Conservation (phyloP, 345 rosid genomes). For the Nephelium lappaceum region DNA sequence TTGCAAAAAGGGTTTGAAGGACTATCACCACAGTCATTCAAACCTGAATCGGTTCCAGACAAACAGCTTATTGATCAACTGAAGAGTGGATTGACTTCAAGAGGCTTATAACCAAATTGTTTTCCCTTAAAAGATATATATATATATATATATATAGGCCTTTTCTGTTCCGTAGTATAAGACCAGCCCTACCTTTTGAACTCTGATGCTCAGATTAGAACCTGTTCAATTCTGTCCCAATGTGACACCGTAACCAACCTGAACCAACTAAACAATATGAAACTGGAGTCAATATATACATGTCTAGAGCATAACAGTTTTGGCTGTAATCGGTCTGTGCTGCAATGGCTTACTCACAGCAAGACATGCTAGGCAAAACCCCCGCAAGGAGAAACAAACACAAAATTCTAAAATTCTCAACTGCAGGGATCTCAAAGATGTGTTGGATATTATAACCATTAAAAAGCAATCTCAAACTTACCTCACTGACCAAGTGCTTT, state of each 20-base stretch:
- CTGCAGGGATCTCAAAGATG: background rate
- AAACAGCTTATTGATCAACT: no score
- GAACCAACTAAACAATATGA: background rate
- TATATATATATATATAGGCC: background rate
- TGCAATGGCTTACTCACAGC: background rate
- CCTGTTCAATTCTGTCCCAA: background rate
- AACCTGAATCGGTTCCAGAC: background rate
- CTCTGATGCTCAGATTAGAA: background rate
- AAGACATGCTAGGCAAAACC: background rate
- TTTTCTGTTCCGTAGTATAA: background rate
- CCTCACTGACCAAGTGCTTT: constrained; percentile 20
- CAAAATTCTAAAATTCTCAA: background rate
- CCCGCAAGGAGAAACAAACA: background rate
- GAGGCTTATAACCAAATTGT: no score
- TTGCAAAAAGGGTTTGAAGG: background rate
- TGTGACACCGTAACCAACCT: background rate
- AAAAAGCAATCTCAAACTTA: constrained; percentile 3
- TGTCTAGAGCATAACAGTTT: background rate
- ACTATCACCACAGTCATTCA: background rate
- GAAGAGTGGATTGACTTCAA: no score
- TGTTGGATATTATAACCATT: background rate
- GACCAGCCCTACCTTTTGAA: background rate
- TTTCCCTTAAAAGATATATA: no score
- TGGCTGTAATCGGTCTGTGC: background rate
- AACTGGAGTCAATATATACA: background rate